Evolutionary conservation across 2,329 filamentous ascomycete genomes (phyloP).

Genomic region (Aspergillus fischeri): DNA sequence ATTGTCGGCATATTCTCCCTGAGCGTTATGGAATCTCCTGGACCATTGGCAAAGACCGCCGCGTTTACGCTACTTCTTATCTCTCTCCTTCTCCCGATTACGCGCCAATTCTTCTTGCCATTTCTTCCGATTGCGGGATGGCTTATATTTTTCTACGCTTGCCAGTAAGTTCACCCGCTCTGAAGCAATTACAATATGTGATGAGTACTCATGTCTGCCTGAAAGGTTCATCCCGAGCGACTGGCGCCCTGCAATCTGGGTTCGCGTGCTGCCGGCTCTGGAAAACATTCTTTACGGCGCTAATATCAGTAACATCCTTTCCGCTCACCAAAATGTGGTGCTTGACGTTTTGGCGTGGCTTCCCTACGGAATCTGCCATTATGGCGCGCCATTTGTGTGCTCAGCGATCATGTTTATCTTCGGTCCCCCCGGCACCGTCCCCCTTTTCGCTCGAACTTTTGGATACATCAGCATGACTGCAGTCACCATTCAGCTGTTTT

Average conservation of each 20-base stretch:
- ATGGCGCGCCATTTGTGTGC: conserved; percentile 76
- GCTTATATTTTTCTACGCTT: conserved; percentile 87
- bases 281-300: conserved; percentile 96
- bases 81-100: conserved; percentile 74
- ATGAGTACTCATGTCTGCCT: conserved; percentile 16
- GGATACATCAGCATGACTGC: conserved; percentile 89
- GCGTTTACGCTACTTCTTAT: conserved; percentile 63
- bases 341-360: conserved; percentile 90
- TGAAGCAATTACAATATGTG: neutral
- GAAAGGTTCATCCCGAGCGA: conserved; percentile 80
- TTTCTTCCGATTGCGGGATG: conserved; percentile 81
- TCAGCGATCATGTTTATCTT: conserved; percentile 81
- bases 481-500: conserved; percentile 81
- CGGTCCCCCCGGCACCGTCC: conserved; percentile 76
- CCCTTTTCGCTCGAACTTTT: conserved; percentile 80
- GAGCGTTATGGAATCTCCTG: conserved; percentile 72
- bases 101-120: conserved; percentile 86
- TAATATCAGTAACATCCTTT: conserved; percentile 92
- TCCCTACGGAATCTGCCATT: conserved; percentile 88
- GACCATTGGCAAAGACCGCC: conserved; percentile 71
- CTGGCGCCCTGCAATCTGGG: conserved; percentile 90
- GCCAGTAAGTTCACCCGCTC: conserved; percentile 63
- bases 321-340: conserved; percentile 76
- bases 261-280: conserved; percentile 85
- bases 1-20: conserved; percentile 77